Conservation (phyloP, 192 early-diverging fungal genomes). For the Pilaira anomala region DNA sequence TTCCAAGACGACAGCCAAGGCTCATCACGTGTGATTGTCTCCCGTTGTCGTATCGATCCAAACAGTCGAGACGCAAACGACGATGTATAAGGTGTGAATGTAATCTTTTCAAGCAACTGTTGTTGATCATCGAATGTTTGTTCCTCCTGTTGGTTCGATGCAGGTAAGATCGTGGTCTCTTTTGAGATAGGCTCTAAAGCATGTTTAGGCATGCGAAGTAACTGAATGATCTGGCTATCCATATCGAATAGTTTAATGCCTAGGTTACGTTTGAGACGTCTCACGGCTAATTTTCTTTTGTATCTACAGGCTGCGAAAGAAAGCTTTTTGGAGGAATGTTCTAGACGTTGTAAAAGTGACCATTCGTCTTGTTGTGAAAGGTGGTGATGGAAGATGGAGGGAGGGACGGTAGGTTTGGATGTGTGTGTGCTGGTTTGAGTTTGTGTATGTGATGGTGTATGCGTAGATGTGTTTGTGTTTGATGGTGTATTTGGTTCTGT, state of each 20-base stretch:
- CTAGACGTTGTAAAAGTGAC: conserved; percentile 49
- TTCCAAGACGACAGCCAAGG: conserved; percentile 66
- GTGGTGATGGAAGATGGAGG: no score
- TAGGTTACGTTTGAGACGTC: conserved; percentile 56
- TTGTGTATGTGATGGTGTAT: no score
- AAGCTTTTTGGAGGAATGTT: conserved; percentile 36
- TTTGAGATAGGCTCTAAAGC: background rate
- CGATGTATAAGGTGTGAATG: conserved; percentile 58
- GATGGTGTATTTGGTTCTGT: no score
- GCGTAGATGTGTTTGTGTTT: no score
- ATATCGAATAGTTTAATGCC: conserved; percentile 67
- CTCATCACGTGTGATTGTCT: conserved; percentile 54
- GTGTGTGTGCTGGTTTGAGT: no score
- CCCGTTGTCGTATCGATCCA: conserved; percentile 53
- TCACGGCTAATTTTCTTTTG: conserved; percentile 52
- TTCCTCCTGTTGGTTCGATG: conserved; percentile 26
- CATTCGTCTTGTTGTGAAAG: conserved; percentile 51
- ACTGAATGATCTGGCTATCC: conserved; percentile 48
- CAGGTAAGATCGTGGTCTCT: conserved; percentile 11
- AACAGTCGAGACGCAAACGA: conserved; percentile 76
- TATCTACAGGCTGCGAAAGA: conserved; percentile 49
- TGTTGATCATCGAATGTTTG: conserved; percentile 22
- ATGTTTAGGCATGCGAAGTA: conserved; percentile 16
- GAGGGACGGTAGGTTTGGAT: no score
- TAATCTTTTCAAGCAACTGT: conserved; percentile 36